A percentile compares a stretch with the other conserved stretches of the same genome.
Evolutionary conservation across 106 monocot species (phyloP).

Genomic region (Platanthera zijinensis): DNA sequence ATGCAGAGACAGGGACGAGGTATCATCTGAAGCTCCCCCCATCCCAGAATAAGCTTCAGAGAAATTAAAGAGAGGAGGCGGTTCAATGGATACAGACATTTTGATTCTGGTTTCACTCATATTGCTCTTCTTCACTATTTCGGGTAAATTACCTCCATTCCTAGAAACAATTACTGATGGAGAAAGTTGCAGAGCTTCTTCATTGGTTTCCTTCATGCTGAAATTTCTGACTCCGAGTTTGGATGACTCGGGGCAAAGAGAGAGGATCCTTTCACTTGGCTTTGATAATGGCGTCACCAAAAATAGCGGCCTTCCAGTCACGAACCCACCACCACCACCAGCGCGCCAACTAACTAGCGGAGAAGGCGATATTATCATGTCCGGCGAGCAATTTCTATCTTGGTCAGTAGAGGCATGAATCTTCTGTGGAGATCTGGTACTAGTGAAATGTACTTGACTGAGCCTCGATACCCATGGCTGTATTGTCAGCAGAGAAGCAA

Average conservation of each 20-base stretch:
- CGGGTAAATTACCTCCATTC: background rate
- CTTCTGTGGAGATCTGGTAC: background rate
- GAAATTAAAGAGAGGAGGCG: background rate
- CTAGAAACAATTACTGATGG: background rate
- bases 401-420: background rate
- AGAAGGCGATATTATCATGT: slow-evolving; percentile 73
- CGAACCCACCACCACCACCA: slow-evolving; percentile 34
- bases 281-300: slow-evolving; percentile 77
- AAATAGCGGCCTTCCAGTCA: slow-evolving; percentile 68
- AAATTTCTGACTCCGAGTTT: slow-evolving; percentile 16
- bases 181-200: slow-evolving; percentile 12
- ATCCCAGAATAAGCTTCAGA: slow-evolving; percentile 11
- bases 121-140: slow-evolving; percentile 4
- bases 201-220: background rate
- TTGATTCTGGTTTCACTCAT: background rate
- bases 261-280: background rate
- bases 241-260: background rate
- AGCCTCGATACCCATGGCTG: slow-evolving; percentile 69
- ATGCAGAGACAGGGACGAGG: slow-evolving; percentile 24
- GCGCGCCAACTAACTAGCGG: slow-evolving; percentile 80
- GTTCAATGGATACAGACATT: slow-evolving; percentile 2
- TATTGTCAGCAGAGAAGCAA: background rate
- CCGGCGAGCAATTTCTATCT: slow-evolving; percentile 4
- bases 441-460: slow-evolving; percentile 25
- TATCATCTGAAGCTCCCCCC: slow-evolving; percentile 31